phyloP scores from a whole-genome alignment of 148 eudicot species.

The Vaccinium vitisidaea region DNA sequence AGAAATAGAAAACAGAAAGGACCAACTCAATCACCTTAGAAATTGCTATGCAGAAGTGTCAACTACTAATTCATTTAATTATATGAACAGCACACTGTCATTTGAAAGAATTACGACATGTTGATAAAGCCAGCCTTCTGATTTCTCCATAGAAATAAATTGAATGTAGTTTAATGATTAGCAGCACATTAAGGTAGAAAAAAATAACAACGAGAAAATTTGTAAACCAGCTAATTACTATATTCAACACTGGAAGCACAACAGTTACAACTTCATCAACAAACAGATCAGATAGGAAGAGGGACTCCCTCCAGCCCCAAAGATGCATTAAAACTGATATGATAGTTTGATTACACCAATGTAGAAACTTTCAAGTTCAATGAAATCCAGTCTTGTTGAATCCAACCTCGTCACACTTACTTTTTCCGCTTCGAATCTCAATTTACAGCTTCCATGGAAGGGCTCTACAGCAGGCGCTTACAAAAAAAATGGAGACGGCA shows the following conservation, averaged over 20 bases:
- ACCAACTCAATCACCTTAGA: neutral
- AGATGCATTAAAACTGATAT: neutral
- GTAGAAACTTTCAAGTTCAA: neutral
- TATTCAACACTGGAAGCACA: neutral
- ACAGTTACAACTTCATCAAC: neutral
- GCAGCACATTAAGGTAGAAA: neutral
- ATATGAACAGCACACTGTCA: neutral
- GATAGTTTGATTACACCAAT: neutral
- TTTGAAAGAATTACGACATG: neutral
- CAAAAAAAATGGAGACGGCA: conserved; percentile 33
- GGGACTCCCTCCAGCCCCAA: neutral
- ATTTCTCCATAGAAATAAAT: neutral
- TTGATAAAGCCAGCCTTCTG: neutral
- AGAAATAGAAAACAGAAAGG: neutral
- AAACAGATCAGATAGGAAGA: neutral
- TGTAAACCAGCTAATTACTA: neutral
- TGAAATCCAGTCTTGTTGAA: neutral
- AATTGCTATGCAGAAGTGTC: neutral
- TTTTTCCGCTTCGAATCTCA: neutral
- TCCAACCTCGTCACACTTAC: neutral
- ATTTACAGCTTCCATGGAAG: conserved; percentile 9
- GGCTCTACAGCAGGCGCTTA: neutral
- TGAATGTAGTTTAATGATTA: neutral
- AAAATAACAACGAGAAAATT: too few species aligned
- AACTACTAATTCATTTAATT: neutral